phyloP scores from a whole-genome alignment of 441 rosid genomes.

The Populus hybrid region DNA sequence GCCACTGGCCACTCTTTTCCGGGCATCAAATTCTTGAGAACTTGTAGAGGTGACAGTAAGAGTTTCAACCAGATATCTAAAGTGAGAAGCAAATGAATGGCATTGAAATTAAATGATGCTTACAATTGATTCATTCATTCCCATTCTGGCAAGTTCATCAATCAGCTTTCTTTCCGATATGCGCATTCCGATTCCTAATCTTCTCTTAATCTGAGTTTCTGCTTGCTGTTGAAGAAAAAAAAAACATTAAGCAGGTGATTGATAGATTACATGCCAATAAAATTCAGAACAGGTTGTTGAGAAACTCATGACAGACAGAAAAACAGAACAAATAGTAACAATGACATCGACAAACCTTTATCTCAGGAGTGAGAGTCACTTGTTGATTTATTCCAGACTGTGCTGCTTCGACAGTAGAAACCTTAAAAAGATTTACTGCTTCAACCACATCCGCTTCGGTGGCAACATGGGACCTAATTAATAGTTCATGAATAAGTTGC shows the following conservation, averaged over 20 bases:
- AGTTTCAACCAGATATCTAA: background rate
- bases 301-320: background rate
- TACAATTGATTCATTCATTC: constrained; percentile 89
- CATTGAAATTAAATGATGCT: constrained; percentile 23
- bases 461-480: constrained; percentile 75
- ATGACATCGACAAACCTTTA: constrained; percentile 52
- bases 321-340: background rate
- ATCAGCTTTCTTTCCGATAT: constrained; percentile 89
- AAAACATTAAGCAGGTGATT: background rate
- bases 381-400: constrained; percentile 91
- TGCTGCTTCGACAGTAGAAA: constrained; percentile 99
- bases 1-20: background rate
- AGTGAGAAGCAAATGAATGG: background rate
- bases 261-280: too few species aligned
- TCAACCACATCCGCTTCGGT: constrained; percentile 79
- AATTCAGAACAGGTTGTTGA: background rate
- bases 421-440: constrained; percentile 85
- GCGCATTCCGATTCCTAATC: constrained; percentile 84
- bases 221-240: constrained; percentile 57
- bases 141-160: constrained; percentile 83
- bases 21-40: background rate
- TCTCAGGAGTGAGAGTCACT: constrained; percentile 74
- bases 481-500: background rate
- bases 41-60: background rate
- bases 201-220: constrained; percentile 88